Conservation (phyloP, 345 rosid genomes). For the Laguncularia racemosa region DNA sequence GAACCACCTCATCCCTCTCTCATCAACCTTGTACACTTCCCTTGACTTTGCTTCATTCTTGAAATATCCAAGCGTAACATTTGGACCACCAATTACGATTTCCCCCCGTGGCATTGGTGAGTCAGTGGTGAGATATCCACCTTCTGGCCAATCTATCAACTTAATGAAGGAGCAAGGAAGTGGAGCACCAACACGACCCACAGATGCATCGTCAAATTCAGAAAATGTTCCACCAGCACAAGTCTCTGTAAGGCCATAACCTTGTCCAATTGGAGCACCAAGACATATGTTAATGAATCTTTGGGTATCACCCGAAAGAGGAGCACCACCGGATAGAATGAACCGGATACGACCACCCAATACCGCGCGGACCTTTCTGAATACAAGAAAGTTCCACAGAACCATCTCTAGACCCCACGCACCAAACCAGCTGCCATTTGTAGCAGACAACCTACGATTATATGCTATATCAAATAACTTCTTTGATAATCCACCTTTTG, state of each 20-base stretch:
- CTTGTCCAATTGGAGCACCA: conserved; percentile 99
- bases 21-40: conserved; percentile 93
- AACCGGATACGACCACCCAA: conserved; percentile 74
- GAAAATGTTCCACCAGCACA: conserved; percentile 99
- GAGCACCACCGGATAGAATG: conserved; percentile 92
- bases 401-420: conserved; percentile 79
- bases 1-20: conserved; percentile 96
- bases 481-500: conserved; percentile 78
- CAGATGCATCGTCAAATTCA: conserved; percentile 89
- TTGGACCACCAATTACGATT: conserved; percentile 91
- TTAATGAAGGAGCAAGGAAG: conserved; percentile 90
- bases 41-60: conserved; percentile 79
- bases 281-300: conserved; percentile 85
- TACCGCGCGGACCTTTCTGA: conserved; percentile 50
- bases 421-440: conserved; percentile 92
- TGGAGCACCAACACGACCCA: conserved; percentile 97
- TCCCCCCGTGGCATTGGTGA: conserved; percentile 96
- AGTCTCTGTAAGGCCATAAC: conserved; percentile 99
- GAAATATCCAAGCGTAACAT: conserved; percentile 86
- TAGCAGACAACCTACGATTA: conserved; percentile 58
- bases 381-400: conserved; percentile 65
- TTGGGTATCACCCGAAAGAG: conserved; percentile 76
- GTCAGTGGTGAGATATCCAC: conserved; percentile 68
- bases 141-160: conserved; percentile 97
- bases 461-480: conserved; percentile 59